Evolutionary conservation across 352 stramenopile genomes (phyloP), one percentile per base, ranked within the genome.

Genomic region (Halophytophthora batemanensis): DNA sequence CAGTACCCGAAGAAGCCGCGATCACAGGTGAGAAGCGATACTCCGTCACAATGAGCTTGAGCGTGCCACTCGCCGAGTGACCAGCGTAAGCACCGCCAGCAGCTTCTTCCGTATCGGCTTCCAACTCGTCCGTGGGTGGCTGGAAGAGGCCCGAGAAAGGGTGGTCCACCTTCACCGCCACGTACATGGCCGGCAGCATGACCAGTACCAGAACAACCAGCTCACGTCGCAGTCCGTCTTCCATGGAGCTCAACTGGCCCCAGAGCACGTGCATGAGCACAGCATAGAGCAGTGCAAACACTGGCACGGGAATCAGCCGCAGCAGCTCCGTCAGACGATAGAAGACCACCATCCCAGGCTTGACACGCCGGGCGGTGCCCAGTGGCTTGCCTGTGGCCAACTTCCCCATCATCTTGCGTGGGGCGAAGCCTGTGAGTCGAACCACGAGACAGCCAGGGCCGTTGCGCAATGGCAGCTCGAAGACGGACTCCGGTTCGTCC

Each of bases 221-320:
- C 42, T 89, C 72, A 15, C 65, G 75, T 50, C 60, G 57, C 33
- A 88, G 44, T 2, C 64, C 59, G n/a, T 76, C 66, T 10, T 81
- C 61, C 50, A 71, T 68, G 2, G 50, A 46, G 22, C 56, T 69
- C 6, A 83, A 52, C 33, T 55, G 54, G 8, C 61, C 66, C 75
- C 73, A 88, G 3, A 86, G 61, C n/a, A 84, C 71, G 25, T 84
- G 71, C 29, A 69, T 81, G 13, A 91, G 34, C 2, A 83, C 29
- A n/a, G 77, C 80, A 38, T 91, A 91, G n/a, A 87, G 19, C 13
- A 90, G 53, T 44, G 72, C 78, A 56, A 92, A 92, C 36, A 86
- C 54, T 0, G 77, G 74, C 50, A 88, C 62, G 6, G 77, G 81
- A 18, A 91, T 63, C 12, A 53, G 51, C 4, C 74, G 78, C 15